phyloP scores from a whole-genome alignment of 2,329 filamentous ascomycete genomes.

The Ophiostoma montium region DNA sequence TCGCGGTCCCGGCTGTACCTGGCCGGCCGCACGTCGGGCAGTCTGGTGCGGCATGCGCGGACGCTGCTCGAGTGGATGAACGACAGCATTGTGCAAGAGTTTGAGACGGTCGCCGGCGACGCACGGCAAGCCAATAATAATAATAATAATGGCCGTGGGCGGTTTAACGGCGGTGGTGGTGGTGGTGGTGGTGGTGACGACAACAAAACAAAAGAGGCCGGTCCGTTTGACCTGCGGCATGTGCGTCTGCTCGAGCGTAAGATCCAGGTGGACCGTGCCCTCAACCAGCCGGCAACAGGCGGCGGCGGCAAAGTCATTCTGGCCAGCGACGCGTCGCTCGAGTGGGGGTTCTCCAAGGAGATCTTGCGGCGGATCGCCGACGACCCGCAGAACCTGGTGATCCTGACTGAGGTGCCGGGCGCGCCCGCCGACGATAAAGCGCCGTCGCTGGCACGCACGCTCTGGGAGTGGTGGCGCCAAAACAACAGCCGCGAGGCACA shows the following conservation, averaged over 20 bases:
- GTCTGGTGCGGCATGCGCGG: slow-evolving; percentile 77
- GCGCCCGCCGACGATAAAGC: slow-evolving; percentile 29
- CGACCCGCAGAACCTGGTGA: slow-evolving; percentile 67
- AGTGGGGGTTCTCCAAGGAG: slow-evolving; percentile 90
- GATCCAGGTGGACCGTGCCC: slow-evolving; percentile 61
- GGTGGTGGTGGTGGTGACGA: slow-evolving; percentile 35
- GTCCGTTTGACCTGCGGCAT: slow-evolving; percentile 83
- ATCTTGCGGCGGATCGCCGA: slow-evolving; percentile 59
- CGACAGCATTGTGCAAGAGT: slow-evolving; percentile 82
- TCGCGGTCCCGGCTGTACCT: slow-evolving; percentile 55
- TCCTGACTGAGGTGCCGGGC: slow-evolving; percentile 64
- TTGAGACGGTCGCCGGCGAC: slow-evolving; percentile 54
- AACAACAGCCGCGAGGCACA: slow-evolving; percentile 29
- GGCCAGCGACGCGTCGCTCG: slow-evolving; percentile 76
- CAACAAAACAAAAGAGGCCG: slow-evolving; percentile 39
- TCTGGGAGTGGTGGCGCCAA: slow-evolving; percentile 71
- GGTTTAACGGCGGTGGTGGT: slow-evolving; percentile 24
- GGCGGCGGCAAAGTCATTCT: slow-evolving; percentile 60
- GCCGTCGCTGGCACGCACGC: slow-evolving; percentile 52
- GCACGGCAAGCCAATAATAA: slow-evolving; percentile 30
- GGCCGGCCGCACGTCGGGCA: slow-evolving; percentile 72
- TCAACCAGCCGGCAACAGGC: slow-evolving; percentile 32
- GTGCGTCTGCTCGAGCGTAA: slow-evolving; percentile 71
- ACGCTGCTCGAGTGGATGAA: slow-evolving; percentile 99
- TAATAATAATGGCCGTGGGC: slow-evolving; percentile 33